Conservation (phyloP, 164 flowering plant genomes). For the Kingdonia uniflora region DNA sequence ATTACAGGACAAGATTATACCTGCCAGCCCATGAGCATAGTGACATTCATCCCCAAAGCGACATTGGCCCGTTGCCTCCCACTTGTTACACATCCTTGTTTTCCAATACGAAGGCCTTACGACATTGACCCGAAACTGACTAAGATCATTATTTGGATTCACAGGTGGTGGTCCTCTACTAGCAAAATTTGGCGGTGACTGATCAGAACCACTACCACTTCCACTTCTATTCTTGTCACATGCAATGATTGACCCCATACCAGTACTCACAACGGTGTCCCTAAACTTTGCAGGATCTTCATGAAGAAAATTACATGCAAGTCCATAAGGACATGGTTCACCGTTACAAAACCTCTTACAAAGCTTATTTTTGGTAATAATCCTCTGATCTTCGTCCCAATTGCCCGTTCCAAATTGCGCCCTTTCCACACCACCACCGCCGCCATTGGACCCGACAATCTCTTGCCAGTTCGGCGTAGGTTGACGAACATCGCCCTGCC, state of each 20-base stretch:
- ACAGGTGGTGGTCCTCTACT: conserved; percentile 12
- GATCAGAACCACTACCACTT: conserved; percentile 23
- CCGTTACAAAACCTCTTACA: conserved; percentile 81
- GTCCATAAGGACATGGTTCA: conserved; percentile 83
- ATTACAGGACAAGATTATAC: conserved; percentile 23
- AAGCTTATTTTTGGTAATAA: conserved; percentile 53
- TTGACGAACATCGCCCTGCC: conserved; percentile 55
- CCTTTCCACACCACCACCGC: conserved; percentile 19
- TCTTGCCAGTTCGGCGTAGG: conserved; percentile 91
- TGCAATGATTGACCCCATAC: conserved; percentile 13
- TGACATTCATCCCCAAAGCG: conserved; percentile 77
- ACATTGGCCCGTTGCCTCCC: conserved; percentile 60
- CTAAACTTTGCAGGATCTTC: conserved; percentile 49
- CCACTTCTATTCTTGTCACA: conserved; percentile 17
- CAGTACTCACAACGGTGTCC: conserved; percentile 59
- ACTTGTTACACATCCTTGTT: conserved; percentile 64
- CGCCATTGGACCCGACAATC: conserved; percentile 39
- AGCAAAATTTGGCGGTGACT: conserved; percentile 10
- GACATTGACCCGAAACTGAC: conserved; percentile 12
- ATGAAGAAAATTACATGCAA: conserved; percentile 73
- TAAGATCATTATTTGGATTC: conserved; percentile 20
- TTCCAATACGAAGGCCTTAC: conserved; percentile 55
- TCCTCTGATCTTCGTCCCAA: conserved; percentile 61
- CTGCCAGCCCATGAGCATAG: conserved; percentile 82
- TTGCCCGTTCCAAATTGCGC: conserved; percentile 10